Percentiles rank a stretch among this genome's conserved stretches.
phyloP scores from a whole-genome alignment of 345 rosid species.

The Eucalyptus victrix region DNA sequence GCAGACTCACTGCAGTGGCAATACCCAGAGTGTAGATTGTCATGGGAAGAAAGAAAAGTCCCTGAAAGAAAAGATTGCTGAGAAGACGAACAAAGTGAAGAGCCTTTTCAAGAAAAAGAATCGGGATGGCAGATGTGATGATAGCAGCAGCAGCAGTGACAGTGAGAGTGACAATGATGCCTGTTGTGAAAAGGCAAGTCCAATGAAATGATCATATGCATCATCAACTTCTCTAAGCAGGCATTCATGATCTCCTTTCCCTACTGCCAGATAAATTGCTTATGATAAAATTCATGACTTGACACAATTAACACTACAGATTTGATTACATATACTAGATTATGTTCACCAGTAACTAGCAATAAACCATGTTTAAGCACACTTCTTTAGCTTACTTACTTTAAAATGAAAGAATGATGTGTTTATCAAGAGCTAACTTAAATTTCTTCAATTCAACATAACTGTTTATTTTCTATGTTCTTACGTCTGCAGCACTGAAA shows the following conservation, averaged over 20 bases:
- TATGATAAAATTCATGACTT: neutral
- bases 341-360: neutral
- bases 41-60: neutral
- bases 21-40: neutral
- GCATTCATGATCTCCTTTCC: neutral
- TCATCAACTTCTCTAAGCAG: neutral
- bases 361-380: neutral
- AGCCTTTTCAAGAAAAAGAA: neutral
- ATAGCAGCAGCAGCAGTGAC: neutral
- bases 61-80: neutral
- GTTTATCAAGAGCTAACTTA: neutral
- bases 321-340: neutral
- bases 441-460: neutral
- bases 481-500: neutral
- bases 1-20: neutral
- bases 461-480: neutral
- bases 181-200: neutral
- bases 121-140: neutral
- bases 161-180: neutral
- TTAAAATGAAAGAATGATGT: neutral
- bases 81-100: neutral
- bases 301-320: neutral
- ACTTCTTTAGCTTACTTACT: neutral
- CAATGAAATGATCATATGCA: neutral
- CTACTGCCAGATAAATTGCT: neutral